Base-by-base conservation (phyloP, 2,329 filamentous ascomycete species). In the Alternaria hordeiaustralica region DNA sequence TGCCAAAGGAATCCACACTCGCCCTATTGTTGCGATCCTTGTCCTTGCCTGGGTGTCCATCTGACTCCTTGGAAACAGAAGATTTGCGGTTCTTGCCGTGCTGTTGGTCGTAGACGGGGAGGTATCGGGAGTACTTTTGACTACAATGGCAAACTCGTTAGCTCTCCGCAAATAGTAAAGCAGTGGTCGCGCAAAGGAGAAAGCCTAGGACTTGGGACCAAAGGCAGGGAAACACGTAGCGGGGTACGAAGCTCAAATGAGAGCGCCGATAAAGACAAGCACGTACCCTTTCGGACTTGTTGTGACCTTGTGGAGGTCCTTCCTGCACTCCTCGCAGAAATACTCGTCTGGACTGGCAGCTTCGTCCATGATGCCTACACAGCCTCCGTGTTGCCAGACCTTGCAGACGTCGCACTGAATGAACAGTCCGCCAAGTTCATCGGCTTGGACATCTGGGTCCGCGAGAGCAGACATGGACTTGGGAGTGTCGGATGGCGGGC, bases 371-470 rank as follows among this genome's bases (percentile, higher is more conserved):
- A 99, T 97, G 64, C 96, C 95, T 63, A 99, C 95, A 77, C 96
- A 99, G 64, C 94, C 95, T 74, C 96, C 96, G 79, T 99, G 96
- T 80, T 99, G 96, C 96, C 95, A 99, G 67, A 98, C 96, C 79
- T 97, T 96, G 85, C 96, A 99, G 68, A 92, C 86, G 82, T 98
- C 96, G 87, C 96, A 99, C 84, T 98, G 95, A 70, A 99, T 94
- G 82, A 97, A 99, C 81, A 98, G 91, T 56, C 94, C 95, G 47
- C 95, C 96, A 70, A 95, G 87, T 69, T 98, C 95, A 75, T 97
- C 94, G 30, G 72, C 74, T 68, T 73, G 75, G 18, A 71, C 61
- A 58, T 78, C 77, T 64, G 84, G 89, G 83, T 82, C 89, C 82
- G 79, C 85, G 80, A 80, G 86, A 81, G 82, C 89, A 82, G 78